phyloP scores from a whole-genome alignment of 1,139 yeast species.

The Debaryomycetaceae sp. region DNA sequence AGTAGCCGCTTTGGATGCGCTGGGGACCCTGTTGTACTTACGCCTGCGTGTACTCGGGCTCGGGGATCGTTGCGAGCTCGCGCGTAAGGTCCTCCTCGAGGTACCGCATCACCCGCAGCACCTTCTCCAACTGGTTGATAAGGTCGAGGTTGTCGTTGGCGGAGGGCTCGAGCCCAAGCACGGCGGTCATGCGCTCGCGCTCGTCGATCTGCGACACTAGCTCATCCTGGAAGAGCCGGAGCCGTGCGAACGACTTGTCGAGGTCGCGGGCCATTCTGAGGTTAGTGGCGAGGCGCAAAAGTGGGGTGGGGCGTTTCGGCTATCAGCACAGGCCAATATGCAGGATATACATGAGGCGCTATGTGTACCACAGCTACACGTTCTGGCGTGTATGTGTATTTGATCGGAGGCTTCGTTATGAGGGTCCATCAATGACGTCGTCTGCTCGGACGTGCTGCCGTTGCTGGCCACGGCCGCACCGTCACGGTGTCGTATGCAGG shows the following conservation, averaged over 20 bases:
- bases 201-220: conserved; percentile 46
- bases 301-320: not conserved
- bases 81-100: conserved; percentile 30
- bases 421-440: too few species aligned
- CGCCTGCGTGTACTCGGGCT: too few species aligned
- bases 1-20: conserved; percentile 1
- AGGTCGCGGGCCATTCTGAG: too few species aligned
- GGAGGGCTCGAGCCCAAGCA: conserved; percentile 47
- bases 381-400: too few species aligned
- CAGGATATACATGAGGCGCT: too few species aligned
- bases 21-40: not conserved
- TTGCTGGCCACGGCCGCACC: too few species aligned
- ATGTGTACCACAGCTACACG: too few species aligned
- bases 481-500: conserved; percentile 12
- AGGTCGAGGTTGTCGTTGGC: conserved; percentile 52
- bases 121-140: conserved; percentile 34
- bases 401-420: too few species aligned
- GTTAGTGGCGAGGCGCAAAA: not conserved
- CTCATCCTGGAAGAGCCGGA: conserved; percentile 28
- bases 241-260: conserved; percentile 10
- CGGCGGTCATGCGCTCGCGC: conserved; percentile 38
- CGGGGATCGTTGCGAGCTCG: too few species aligned
- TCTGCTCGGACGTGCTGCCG: conserved; percentile 1
- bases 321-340: too few species aligned
- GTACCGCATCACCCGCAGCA: conserved; percentile 25